phyloP scores from a whole-genome alignment of 2,329 filamentous ascomycete species.

The Colletotrichum paranaense region DNA sequence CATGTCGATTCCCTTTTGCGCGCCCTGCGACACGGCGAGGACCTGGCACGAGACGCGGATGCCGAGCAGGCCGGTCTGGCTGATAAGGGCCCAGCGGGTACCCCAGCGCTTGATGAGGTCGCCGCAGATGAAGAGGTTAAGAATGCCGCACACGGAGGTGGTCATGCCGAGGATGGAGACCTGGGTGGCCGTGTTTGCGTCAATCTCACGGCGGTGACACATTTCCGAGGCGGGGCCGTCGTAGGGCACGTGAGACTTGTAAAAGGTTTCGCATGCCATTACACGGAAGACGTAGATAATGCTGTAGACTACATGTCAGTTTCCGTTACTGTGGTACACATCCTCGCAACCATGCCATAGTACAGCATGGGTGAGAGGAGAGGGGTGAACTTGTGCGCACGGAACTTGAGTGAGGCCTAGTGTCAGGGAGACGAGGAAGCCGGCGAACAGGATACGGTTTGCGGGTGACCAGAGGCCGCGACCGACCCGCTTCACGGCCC shows the following conservation, averaged over 20 bases:
- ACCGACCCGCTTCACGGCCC: slow-evolving; percentile 35
- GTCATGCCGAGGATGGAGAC: slow-evolving; percentile 74
- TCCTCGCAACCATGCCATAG: too few relatives aligned
- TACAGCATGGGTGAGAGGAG: neutral
- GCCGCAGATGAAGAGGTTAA: slow-evolving; percentile 75
- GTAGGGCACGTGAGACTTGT: slow-evolving; percentile 65
- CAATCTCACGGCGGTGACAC: slow-evolving; percentile 71
- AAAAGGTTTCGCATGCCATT: slow-evolving; percentile 80
- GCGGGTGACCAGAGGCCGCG: slow-evolving; percentile 31
- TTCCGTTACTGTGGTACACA: neutral
- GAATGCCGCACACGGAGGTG: slow-evolving; percentile 75
- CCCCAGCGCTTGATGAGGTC: slow-evolving; percentile 76
- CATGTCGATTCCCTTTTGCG: slow-evolving; percentile 72
- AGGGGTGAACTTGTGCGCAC: slow-evolving; percentile 44
- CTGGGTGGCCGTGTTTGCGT: slow-evolving; percentile 71
- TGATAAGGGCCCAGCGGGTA: slow-evolving; percentile 69
- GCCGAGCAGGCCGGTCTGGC: slow-evolving; percentile 74
- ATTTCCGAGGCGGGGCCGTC: slow-evolving; percentile 57
- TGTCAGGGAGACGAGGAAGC: slow-evolving; percentile 67
- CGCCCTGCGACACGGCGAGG: slow-evolving; percentile 71
- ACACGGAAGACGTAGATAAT: slow-evolving; percentile 75
- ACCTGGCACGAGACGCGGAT: slow-evolving; percentile 73
- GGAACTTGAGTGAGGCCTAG: slow-evolving; percentile 63
- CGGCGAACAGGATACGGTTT: slow-evolving; percentile 65
- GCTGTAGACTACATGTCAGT: slow-evolving; percentile 39